Evolutionary conservation across 202 grass and related monocot species (phyloP), one percentile per base, ranked within the genome.

Genomic region (Saccharum hybrid): DNA sequence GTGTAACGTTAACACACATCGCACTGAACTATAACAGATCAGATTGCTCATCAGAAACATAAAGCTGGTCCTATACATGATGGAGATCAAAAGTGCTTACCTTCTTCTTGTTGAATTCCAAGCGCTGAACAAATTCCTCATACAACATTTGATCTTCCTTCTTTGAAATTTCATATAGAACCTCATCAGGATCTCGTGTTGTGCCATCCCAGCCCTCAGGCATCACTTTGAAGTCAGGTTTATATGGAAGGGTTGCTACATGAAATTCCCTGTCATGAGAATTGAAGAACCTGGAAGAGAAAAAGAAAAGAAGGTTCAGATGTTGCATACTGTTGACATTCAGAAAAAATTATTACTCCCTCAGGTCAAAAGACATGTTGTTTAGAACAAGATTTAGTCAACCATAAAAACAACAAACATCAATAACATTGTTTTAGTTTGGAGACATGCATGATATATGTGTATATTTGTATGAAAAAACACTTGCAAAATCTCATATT

Each of bases 161-260:
- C 89, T 85, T 84, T 59, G 96, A 99, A 60, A 99, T 99, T 77
- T 99, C 96, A 86, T 99, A 99, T 3, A 92, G 79, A 65, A 99
- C 96, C 84, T 99, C 96, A 73, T 96, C 96, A 67, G 91, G 93
- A 88, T 99, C 96, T 83, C 91, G 86, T 56, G 83, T 86, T 8
- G 90, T 88, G 10, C 96, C 96, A 89, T 99, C 96, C 96, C 96
- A 99, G 19, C 76, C 96, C 85, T 99, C 96, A 33, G 93, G 96
- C 96, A 99, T 96, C 66, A 99, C 89, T 86, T 94, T 99, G 88
- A 99, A 96, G 63, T 99, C 89, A 74, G 96, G 96, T 87, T 99
- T 99, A 57, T 99, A 96, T 51, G 91, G 93, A 89, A 99, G 91
- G 39, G 93, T 84, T 45, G 96, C 96, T 14, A 96, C 96, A 91